Conservation (phyloP, 129 eudicot genomes). For the Escallonia herrerae region DNA sequence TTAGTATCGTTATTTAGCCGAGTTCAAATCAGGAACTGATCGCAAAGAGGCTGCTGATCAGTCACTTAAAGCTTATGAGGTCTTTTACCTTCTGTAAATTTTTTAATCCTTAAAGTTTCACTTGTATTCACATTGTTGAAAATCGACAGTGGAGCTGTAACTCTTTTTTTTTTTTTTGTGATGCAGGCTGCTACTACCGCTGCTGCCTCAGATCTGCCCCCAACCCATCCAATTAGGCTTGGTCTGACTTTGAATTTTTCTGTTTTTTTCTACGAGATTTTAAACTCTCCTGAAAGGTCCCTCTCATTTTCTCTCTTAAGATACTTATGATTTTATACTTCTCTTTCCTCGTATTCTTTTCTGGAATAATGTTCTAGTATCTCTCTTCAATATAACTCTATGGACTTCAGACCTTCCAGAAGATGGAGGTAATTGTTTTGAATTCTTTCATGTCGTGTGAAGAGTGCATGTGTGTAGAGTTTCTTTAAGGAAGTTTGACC, state of each 20-base stretch:
- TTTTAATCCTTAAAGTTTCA: too few relatives aligned
- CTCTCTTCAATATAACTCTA: conserved; percentile 21
- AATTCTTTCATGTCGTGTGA: not conserved
- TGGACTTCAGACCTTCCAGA: conserved; percentile 54
- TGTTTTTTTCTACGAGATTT: conserved; percentile 47
- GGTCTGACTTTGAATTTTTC: conserved; percentile 48
- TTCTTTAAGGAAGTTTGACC: too few relatives aligned
- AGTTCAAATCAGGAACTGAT: conserved; percentile 39
- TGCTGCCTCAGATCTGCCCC: conserved; percentile 39
- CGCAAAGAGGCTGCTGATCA: conserved; percentile 40
- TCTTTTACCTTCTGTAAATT: not conserved
- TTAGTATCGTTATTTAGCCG: conserved; percentile 51
- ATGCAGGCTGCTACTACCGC: conserved; percentile 54
- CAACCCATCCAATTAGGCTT: conserved; percentile 50
- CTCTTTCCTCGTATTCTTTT: not conserved
- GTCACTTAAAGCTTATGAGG: conserved; percentile 57
- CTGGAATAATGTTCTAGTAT: not conserved
- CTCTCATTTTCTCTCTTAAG: conserved; percentile 6
- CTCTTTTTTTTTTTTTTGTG: not conserved
- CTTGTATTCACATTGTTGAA: too few relatives aligned
- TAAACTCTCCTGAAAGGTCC: conserved; percentile 53
- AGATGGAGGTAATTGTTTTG: conserved; percentile 43
- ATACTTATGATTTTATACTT: not conserved
- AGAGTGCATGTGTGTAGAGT: too few relatives aligned
- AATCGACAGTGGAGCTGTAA: too few relatives aligned